A percentile compares a stretch with the other conserved stretches of the same genome.
Evolutionary conservation across 768 basidiomycete species (phyloP).

Genomic region (Tylopilus sp.): DNA sequence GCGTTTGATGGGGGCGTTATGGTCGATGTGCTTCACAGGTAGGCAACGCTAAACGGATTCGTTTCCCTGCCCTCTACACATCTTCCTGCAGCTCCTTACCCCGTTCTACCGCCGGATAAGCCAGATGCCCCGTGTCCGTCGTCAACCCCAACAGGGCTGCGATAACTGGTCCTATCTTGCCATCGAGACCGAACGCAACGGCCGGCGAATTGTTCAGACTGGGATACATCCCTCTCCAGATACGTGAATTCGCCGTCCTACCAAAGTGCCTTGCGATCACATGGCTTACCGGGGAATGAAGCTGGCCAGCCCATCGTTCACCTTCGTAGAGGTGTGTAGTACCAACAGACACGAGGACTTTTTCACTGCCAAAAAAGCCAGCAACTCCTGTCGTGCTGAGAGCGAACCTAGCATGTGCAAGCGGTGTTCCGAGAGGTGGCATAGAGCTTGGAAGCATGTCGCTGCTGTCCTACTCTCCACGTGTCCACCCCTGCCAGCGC

Average conservation of each 20-base stretch:
- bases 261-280: slow-evolving; percentile 33
- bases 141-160: slow-evolving; percentile 30
- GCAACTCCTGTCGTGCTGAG: slow-evolving; percentile 32
- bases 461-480: too few species aligned
- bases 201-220: slow-evolving; percentile 22
- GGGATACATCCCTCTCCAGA: slow-evolving; percentile 33
- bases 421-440: slow-evolving; percentile 8
- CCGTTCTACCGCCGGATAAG: slow-evolving; percentile 20
- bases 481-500: too few species aligned
- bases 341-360: slow-evolving; percentile 34
- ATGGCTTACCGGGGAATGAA: slow-evolving; percentile 35
- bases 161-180: slow-evolving; percentile 27
- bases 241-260: slow-evolving; percentile 23
- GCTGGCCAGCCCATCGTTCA: slow-evolving; percentile 33
- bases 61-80: slow-evolving; percentile 11
- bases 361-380: slow-evolving; percentile 36
- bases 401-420: slow-evolving; percentile 7
- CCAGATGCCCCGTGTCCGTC: slow-evolving; percentile 28
- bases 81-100: slow-evolving; percentile 1
- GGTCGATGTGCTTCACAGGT: slow-evolving; percentile 18
- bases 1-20: not conserved
- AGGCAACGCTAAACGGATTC: slow-evolving; percentile 7
- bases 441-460: slow-evolving; percentile 17
- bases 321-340: slow-evolving; percentile 30
- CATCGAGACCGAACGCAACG: slow-evolving; percentile 28